phyloP scores from a whole-genome alignment of 148 eudicot genomes.

The Vaccinium vitisidaea region DNA sequence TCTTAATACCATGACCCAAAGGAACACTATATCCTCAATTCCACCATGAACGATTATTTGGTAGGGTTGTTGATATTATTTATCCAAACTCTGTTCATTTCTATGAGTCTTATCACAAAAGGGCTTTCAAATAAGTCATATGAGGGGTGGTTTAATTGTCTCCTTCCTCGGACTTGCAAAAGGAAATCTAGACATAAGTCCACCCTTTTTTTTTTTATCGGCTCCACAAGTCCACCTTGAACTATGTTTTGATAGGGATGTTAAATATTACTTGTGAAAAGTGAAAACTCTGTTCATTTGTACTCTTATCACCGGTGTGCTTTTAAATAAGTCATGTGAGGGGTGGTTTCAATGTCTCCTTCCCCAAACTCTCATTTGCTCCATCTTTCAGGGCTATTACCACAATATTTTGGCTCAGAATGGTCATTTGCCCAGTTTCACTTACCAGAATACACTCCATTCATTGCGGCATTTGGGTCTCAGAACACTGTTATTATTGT shows the following conservation, averaged over 20 bases:
- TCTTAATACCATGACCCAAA: background rate
- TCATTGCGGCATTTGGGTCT: conserved; percentile 79
- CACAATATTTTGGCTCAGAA: conserved; percentile 92
- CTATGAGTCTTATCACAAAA: background rate
- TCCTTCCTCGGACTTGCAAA: background rate
- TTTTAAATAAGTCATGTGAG: background rate
- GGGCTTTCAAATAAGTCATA: background rate
- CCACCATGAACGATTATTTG: background rate
- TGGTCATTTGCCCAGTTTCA: conserved; percentile 98
- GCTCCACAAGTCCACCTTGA: background rate
- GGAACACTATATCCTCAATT: background rate
- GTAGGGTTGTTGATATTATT: background rate
- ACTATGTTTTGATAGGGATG: background rate
- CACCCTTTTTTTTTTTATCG: background rate
- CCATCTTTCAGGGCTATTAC: conserved; percentile 66
- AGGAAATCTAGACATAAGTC: background rate
- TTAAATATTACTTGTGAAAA: background rate
- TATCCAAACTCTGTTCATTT: background rate
- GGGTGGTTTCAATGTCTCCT: background rate
- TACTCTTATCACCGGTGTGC: background rate
- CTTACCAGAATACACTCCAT: conserved; percentile 64
- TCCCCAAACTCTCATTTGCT: conserved; percentile 4
- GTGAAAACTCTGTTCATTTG: background rate
- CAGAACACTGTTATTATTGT: conserved; percentile 68
- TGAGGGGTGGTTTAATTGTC: background rate